Conservation (phyloP, 169 alveolate species). For the Plasmodium gonderi region DNA sequence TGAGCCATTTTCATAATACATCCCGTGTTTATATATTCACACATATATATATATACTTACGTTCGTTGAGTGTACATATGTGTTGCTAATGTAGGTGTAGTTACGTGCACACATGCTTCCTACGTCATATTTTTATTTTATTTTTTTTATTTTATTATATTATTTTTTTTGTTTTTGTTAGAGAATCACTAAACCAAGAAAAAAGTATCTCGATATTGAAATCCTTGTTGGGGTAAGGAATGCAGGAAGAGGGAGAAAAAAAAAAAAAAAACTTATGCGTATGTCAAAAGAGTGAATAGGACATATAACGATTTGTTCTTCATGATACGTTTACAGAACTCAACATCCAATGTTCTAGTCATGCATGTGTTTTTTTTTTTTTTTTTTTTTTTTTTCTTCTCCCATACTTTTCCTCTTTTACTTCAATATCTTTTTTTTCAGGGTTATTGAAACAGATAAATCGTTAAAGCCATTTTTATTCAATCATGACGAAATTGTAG, state of each 20-base stretch:
- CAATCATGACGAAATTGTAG: constrained; percentile 39
- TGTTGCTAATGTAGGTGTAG: not conserved
- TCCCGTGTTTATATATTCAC: not conserved
- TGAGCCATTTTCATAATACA: not conserved
- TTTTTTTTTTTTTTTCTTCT: not conserved
- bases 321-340: no score
- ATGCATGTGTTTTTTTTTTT: not conserved
- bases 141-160: not conserved
- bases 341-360: no score
- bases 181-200: constrained; percentile 32
- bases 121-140: not conserved
- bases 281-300: not conserved
- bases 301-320: no score
- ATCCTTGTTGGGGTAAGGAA: constrained; percentile 27
- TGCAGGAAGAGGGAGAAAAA: no score
- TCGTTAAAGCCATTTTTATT: not conserved
- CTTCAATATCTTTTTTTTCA: not conserved
- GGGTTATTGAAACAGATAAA: constrained; percentile 11
- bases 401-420: not conserved
- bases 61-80: not conserved
- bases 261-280: not conserved
- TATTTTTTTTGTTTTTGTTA: not conserved
- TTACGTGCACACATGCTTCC: not conserved
- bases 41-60: not conserved
- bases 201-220: constrained; percentile 23